Evolutionary conservation across 148 eudicot genomes (phyloP).

Genomic region (Amaranthus hypochondriacus): DNA sequence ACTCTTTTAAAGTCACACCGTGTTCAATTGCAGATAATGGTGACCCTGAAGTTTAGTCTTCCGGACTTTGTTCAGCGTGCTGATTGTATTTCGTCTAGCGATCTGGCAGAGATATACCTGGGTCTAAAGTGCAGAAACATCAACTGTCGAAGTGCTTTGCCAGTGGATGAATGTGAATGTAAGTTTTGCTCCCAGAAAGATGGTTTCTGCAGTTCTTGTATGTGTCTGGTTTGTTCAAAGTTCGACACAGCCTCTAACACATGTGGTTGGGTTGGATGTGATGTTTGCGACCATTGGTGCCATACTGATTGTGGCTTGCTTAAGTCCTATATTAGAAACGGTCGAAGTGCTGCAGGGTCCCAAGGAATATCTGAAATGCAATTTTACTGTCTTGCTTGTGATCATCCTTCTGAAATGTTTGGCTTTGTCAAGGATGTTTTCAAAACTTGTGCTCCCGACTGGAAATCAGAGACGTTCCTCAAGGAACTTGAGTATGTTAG

Average conservation of each 20-base stretch:
- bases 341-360: slow-evolving; percentile 51
- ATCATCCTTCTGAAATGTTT: slow-evolving; percentile 96
- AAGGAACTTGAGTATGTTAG: slow-evolving; percentile 86
- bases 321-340: slow-evolving; percentile 72
- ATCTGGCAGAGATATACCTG: slow-evolving; percentile 77
- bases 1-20: slow-evolving; percentile 57
- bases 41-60: slow-evolving; percentile 64
- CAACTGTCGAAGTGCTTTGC: slow-evolving; percentile 62
- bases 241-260: slow-evolving; percentile 93
- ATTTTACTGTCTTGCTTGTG: slow-evolving; percentile 91
- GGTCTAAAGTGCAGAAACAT: slow-evolving; percentile 76
- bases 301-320: slow-evolving; percentile 89
- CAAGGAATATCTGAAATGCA: slow-evolving; percentile 77
- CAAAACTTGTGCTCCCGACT: slow-evolving; percentile 62
- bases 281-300: slow-evolving; percentile 95
- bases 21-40: slow-evolving; percentile 67
- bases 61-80: slow-evolving; percentile 50
- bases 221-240: slow-evolving; percentile 93
- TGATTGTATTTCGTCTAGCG: slow-evolving; percentile 44
- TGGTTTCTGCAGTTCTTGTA: slow-evolving; percentile 83
- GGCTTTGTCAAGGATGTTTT: slow-evolving; percentile 98
- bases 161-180: slow-evolving; percentile 97
- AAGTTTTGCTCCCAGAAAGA: slow-evolving; percentile 66
- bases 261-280: slow-evolving; percentile 99
- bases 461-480: slow-evolving; percentile 63